phyloP scores from a whole-genome alignment of 192 early-diverging fungal genomes.

The Phycomyces blakesleeanus region DNA sequence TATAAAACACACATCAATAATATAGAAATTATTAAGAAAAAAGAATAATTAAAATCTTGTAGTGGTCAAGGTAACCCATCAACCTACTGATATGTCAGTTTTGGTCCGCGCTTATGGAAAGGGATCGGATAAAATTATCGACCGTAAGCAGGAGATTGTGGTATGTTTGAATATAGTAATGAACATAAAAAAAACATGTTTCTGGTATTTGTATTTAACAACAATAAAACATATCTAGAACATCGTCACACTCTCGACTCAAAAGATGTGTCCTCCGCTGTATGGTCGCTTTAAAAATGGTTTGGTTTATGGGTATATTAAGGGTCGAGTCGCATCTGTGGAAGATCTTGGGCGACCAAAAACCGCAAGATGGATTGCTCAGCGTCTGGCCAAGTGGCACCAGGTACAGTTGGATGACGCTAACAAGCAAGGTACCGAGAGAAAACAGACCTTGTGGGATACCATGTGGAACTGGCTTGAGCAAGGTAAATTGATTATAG shows the following conservation, averaged over 20 bases:
- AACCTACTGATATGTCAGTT: slow-evolving; percentile 50
- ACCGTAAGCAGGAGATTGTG: slow-evolving; percentile 78
- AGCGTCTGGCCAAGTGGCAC: slow-evolving; percentile 81
- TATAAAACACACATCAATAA: too few relatives aligned
- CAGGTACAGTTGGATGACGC: slow-evolving; percentile 51
- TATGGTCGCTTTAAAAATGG: slow-evolving; percentile 91
- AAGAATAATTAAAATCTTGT: background rate
- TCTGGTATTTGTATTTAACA: slow-evolving; percentile 6
- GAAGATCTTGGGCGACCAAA: slow-evolving; percentile 71
- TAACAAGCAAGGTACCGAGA: slow-evolving; percentile 29
- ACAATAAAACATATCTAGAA: slow-evolving; percentile 52
- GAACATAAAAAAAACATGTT: too few relatives aligned
- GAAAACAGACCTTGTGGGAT: slow-evolving; percentile 57
- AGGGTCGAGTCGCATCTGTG: slow-evolving; percentile 66
- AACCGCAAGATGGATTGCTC: slow-evolving; percentile 74
- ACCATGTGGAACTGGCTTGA: slow-evolving; percentile 73
- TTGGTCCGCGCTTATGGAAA: slow-evolving; percentile 89
- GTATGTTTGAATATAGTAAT: slow-evolving; percentile 63
- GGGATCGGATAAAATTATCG: slow-evolving; percentile 83
- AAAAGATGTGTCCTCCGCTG: slow-evolving; percentile 70
- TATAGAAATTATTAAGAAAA: background rate
- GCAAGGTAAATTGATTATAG: slow-evolving; percentile 42
- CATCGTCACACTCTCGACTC: slow-evolving; percentile 66
- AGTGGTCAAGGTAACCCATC: slow-evolving; percentile 72
- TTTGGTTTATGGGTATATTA: slow-evolving; percentile 85